Conservation (phyloP, 2,329 filamentous ascomycete genomes). For the Claviceps digitariae region DNA sequence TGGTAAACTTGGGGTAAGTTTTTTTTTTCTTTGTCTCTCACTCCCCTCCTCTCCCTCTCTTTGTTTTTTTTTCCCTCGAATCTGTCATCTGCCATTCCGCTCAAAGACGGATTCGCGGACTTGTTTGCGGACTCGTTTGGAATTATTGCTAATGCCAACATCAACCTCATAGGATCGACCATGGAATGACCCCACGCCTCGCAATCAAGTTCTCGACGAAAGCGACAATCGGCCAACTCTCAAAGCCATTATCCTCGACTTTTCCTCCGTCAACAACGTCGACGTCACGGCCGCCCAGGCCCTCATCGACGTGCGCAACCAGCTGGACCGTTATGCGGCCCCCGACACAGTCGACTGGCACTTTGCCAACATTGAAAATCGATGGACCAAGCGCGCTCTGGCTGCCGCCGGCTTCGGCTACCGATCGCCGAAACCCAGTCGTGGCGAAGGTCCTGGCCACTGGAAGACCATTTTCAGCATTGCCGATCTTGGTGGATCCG, state of each 20-base stretch:
- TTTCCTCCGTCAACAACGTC: slow-evolving; percentile 39
- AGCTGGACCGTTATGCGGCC: slow-evolving; percentile 36
- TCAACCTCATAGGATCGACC: slow-evolving; percentile 31
- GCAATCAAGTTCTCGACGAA: slow-evolving; percentile 17
- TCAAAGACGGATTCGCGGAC: no score
- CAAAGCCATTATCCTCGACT: slow-evolving; percentile 42
- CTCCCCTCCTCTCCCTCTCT: no score
- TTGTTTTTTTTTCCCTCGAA: no score
- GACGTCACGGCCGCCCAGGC: slow-evolving; percentile 42
- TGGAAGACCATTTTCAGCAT: slow-evolving; percentile 82
- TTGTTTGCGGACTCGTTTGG: background rate
- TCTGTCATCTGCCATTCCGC: no score
- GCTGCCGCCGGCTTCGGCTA: slow-evolving; percentile 39
- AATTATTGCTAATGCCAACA: slow-evolving; percentile 5
- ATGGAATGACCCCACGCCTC: slow-evolving; percentile 40
- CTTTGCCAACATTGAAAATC: slow-evolving; percentile 38
- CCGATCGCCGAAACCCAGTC: slow-evolving; percentile 17
- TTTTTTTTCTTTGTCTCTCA: background rate
- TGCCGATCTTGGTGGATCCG: slow-evolving; percentile 63
- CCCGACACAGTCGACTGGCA: slow-evolving; percentile 34
- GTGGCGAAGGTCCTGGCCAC: slow-evolving; percentile 13
- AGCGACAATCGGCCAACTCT: slow-evolving; percentile 33
- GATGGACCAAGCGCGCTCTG: slow-evolving; percentile 43
- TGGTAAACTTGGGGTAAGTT: slow-evolving; percentile 33
- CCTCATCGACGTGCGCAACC: slow-evolving; percentile 39